These are phyloP conservation scores for Pseudonectria foliicola DNA, from an alignment of 2,329 filamentous ascomycete species.

Conservation along the genomic window DNA sequence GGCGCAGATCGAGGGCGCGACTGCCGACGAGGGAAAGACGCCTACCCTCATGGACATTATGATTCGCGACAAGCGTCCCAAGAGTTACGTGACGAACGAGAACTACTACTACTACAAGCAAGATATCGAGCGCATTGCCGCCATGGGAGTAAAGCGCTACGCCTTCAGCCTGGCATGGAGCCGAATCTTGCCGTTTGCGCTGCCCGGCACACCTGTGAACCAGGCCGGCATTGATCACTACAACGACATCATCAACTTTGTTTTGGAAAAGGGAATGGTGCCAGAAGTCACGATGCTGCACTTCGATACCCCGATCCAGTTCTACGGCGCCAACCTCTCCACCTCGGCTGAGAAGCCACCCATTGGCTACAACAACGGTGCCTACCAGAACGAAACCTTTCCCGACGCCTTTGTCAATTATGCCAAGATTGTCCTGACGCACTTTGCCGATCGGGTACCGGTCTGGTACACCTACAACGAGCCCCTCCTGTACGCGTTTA, in stretches of 20 bases:
- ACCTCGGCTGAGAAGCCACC: constrained; percentile 13
- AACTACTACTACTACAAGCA: constrained; percentile 51
- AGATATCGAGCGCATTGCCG: constrained; percentile 45
- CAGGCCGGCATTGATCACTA: constrained; percentile 45
- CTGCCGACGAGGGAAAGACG: constrained; percentile 34
- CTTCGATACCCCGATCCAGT: constrained; percentile 40
- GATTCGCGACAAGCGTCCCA: constrained; percentile 15
- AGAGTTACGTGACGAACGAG: constrained; percentile 36
- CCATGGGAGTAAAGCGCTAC: constrained; percentile 44
- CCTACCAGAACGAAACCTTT: constrained; percentile 39
- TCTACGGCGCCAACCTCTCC: constrained; percentile 29
- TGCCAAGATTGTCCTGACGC: constrained; percentile 42
- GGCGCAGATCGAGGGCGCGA: constrained; percentile 39
- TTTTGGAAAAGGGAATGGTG: constrained; percentile 41
- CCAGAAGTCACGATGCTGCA: constrained; percentile 43
- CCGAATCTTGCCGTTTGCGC: constrained; percentile 44
- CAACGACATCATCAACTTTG: constrained; percentile 44
- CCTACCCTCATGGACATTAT: constrained; percentile 38
- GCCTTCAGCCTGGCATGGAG: constrained; percentile 47
- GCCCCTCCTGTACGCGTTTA: constrained; percentile 35
- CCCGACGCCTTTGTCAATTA: constrained; percentile 46
- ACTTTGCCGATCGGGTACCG: constrained; percentile 44
- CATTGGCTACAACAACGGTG: constrained; percentile 35
- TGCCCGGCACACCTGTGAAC: constrained; percentile 44
- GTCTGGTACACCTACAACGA: constrained; percentile 50